A percentile compares a stretch with the other conserved stretches of the same genome.
Conservation (phyloP, 2,329 filamentous ascomycete species). For the Cladosporium sp. region DNA sequence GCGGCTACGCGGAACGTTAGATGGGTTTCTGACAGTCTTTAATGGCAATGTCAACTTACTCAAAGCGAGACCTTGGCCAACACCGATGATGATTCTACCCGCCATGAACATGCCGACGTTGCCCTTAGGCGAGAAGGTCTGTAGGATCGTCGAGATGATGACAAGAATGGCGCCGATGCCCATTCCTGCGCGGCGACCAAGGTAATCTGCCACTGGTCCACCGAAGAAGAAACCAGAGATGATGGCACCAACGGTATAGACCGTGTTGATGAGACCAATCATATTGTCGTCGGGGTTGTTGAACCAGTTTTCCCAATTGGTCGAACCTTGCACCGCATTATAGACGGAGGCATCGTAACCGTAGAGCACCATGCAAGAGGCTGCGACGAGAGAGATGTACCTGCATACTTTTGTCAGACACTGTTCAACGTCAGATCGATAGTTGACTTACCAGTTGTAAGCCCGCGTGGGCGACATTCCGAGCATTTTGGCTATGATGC, state of each 20-base stretch:
- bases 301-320: conserved; percentile 67
- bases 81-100: conserved; percentile 67
- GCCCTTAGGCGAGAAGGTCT: conserved; percentile 62
- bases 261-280: conserved; percentile 64
- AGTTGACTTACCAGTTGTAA: conserved; percentile 42
- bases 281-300: conserved; percentile 49
- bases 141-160: conserved; percentile 68
- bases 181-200: conserved; percentile 62
- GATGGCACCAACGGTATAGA: conserved; percentile 70
- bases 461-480: conserved; percentile 38
- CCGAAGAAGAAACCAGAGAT: conserved; percentile 69
- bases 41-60: conserved; percentile 42
- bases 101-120: conserved; percentile 67
- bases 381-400: conserved; percentile 70
- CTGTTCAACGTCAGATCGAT: conserved; percentile 31
- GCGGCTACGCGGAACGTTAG: conserved; percentile 35
- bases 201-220: conserved; percentile 54
- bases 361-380: conserved; percentile 73
- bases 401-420: conserved; percentile 40
- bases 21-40: background rate
- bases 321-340: conserved; percentile 68
- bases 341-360: conserved; percentile 74
- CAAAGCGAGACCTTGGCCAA: conserved; percentile 68
- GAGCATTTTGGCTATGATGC: background rate
- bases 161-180: conserved; percentile 63